Percentiles rank a stretch among this genome's conserved stretches.
Conservation (phyloP, 1,139 yeast genomes). For the Pichia terricola region DNA sequence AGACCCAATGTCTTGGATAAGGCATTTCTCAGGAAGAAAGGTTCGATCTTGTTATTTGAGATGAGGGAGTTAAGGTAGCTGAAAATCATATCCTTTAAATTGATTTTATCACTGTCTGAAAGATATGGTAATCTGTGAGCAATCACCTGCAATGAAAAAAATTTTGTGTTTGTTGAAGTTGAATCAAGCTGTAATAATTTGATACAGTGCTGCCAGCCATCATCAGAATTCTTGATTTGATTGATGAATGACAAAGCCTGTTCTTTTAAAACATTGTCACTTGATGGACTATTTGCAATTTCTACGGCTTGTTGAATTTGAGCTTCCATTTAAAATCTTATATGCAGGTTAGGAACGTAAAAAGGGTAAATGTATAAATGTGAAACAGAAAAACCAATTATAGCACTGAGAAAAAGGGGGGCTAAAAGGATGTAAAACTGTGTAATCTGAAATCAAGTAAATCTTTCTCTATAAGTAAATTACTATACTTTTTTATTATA, state of each 20-base stretch:
- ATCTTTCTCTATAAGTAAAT: no score
- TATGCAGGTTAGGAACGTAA: no score
- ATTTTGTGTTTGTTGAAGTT: slow-evolving; percentile 43
- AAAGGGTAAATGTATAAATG: no score
- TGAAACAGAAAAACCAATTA: no score
- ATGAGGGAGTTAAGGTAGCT: slow-evolving; percentile 30
- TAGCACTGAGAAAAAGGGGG: no score
- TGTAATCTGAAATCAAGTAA: background rate
- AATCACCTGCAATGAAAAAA: slow-evolving; percentile 75
- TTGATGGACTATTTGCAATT: slow-evolving; percentile 66
- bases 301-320: slow-evolving; percentile 92
- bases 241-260: slow-evolving; percentile 81
- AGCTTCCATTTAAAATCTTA: slow-evolving; percentile 45
- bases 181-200: slow-evolving; percentile 35
- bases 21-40: slow-evolving; percentile 65
- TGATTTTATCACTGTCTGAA: slow-evolving; percentile 35
- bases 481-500: no score
- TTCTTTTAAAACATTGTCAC: slow-evolving; percentile 57
- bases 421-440: no score
- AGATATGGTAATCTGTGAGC: slow-evolving; percentile 52
- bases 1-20: slow-evolving; percentile 65
- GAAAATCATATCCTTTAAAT: slow-evolving; percentile 35
- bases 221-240: slow-evolving; percentile 62
- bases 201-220: slow-evolving; percentile 74
- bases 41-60: slow-evolving; percentile 34